phyloP scores from a whole-genome alignment of 495 filamentous ascomycete species.

The Margaritispora aquatica region DNA sequence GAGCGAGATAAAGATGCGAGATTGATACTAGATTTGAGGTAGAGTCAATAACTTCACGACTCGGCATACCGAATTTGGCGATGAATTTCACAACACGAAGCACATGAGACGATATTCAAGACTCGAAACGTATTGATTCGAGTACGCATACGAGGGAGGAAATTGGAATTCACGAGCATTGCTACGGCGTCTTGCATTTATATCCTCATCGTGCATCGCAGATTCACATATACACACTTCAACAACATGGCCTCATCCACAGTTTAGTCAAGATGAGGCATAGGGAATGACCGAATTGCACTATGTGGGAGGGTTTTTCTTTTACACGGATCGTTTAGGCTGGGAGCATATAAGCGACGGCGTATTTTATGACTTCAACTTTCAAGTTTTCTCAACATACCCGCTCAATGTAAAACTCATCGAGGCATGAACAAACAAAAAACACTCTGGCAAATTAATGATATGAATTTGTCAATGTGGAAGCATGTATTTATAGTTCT shows the following conservation, averaged over 20 bases:
- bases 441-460: neutral
- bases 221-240: too few species aligned
- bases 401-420: slow-evolving; percentile 10
- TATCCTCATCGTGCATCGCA: neutral
- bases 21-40: too few species aligned
- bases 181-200: neutral
- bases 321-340: neutral
- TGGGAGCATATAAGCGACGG: slow-evolving; percentile 13
- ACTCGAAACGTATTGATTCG: neutral
- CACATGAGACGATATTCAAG: neutral
- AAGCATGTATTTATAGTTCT: slow-evolving; percentile 13
- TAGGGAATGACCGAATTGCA: neutral
- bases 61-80: too few species aligned
- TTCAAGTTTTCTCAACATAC: slow-evolving; percentile 16
- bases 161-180: neutral
- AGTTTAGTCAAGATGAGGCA: neutral
- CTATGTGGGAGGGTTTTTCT: neutral
- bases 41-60: too few species aligned
- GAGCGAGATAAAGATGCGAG: too few species aligned
- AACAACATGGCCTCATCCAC: neutral
- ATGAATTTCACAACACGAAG: neutral
- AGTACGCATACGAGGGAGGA: neutral
- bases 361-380: slow-evolving; percentile 10
- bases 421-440: neutral
- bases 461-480: neutral